Conservation (phyloP, 2,329 filamentous ascomycete species). For the Aspergillus hortae region DNA sequence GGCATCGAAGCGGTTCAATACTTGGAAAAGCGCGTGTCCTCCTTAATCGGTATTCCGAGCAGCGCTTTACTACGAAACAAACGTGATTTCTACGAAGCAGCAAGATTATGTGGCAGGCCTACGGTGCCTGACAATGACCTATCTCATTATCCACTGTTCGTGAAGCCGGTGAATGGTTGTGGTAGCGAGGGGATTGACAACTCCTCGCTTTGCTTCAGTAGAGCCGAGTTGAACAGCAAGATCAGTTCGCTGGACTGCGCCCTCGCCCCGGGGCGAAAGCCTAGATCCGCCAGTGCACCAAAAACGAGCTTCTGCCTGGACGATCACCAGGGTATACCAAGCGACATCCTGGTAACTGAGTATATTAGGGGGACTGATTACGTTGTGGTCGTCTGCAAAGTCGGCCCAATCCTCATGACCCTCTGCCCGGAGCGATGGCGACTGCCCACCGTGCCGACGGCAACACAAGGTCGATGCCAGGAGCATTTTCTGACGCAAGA, state of each 20-base stretch:
- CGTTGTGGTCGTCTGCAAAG: not conserved
- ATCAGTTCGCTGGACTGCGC: constrained; percentile 1
- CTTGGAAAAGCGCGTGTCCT: constrained; percentile 16
- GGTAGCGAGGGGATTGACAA: constrained; percentile 17
- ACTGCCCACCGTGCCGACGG: not conserved
- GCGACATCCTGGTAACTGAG: not conserved
- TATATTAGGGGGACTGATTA: not conserved
- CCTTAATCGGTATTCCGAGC: constrained; percentile 15
- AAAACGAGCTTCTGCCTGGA: not conserved
- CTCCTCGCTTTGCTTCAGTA: constrained; percentile 16
- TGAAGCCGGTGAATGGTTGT: constrained; percentile 20
- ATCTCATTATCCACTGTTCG: constrained; percentile 16
- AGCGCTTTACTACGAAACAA: constrained; percentile 13
- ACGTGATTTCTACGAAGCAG: constrained; percentile 18
- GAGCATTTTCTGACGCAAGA: constrained; percentile 5
- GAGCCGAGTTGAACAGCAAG: constrained; percentile 8
- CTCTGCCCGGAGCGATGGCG: not conserved
- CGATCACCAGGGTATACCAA: not conserved
- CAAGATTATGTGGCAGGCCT: constrained; percentile 11
- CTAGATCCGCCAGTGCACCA: not conserved
- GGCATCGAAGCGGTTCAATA: constrained; percentile 18
- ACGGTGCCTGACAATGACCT: constrained; percentile 13
- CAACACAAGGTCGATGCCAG: not conserved
- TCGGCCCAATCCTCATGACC: not conserved
- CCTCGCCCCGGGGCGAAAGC: not conserved